Evolutionary conservation across 257 asterid genomes (phyloP), one percentile per base, ranked within the genome.

Genomic region (Voacanga thouarsii): DNA sequence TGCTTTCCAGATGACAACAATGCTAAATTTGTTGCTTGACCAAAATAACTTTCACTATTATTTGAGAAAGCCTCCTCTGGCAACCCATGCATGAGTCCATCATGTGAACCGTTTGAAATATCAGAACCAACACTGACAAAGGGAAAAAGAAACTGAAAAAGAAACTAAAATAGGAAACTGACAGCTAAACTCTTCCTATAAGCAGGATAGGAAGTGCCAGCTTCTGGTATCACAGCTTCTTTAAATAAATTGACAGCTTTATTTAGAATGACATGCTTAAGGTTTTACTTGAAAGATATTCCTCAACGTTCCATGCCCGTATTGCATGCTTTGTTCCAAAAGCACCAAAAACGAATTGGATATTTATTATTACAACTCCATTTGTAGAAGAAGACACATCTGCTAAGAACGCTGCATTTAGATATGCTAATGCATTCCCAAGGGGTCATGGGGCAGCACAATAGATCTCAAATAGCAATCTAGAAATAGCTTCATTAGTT

Each of bases 391-490:
- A 64, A 74, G 89, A 87, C 77, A 86, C 77, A 77, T 85, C 90
- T 55, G 89, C 94, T 77, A 85, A 81, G 85, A 91, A 91, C 39
- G 94, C 88, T 64, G 92, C 90, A 72, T 89, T 89, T 61, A 85
- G 55, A 78, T 91, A 91, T 33, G 96, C 91, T 80, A 91, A 80
- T 11, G 96, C 94, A 81, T 83, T 89, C 72, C 94, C 94, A 60
- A 89, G 83, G 41, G 89, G 96, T 78, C 94, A 79, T 44, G 92
- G 92, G 26, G 94, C 70, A 61, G 91, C 88, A 63, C 94, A 85
- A 72, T 86, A 91, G 49, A 91, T 83, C 75, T 88, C 91, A 80
- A 87, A 88, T 55, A 83, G 68, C 73, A 90, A 69, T n/a, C 69
- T 86, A 63, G 89, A 77, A 56, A 60, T 83, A 41, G 83, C 55